Evolutionary conservation across 1,284 basidiomycete genomes (phyloP).

Genomic region (Cystobasidium slooffiae): DNA sequence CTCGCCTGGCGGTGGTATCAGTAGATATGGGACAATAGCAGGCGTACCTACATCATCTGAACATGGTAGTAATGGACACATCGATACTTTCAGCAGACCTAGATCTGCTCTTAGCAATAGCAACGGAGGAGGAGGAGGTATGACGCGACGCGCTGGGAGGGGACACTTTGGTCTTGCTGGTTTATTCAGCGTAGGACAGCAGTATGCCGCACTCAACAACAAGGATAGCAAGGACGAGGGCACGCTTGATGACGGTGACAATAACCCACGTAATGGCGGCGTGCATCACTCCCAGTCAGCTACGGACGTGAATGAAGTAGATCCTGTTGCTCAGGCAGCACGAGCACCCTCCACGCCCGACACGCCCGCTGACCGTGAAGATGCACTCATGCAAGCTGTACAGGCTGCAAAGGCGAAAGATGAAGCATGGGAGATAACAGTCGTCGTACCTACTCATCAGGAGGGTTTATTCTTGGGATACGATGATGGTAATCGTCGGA

Average conservation of each 20-base stretch:
- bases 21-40: conserved; percentile 8
- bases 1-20: not conserved
- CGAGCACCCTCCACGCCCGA: not conserved
- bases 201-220: not conserved
- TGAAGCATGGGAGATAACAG: conserved; percentile 28
- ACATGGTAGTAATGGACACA: not conserved
- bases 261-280: not conserved
- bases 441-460: conserved; percentile 1
- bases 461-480: conserved; percentile 31
- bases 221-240: not conserved
- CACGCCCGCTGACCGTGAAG: conserved; percentile 17
- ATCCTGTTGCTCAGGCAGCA: not conserved
- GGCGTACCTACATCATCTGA: conserved; percentile 9
- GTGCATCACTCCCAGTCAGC: conserved; percentile 1
- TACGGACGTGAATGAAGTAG: not conserved
- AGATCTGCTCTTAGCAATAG: conserved; percentile 7
- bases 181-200: conserved; percentile 4
- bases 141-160: not conserved
- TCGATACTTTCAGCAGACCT: not conserved
- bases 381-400: conserved; percentile 32
- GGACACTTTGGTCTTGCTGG: not conserved
- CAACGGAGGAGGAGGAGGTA: not conserved
- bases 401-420: conserved; percentile 26
- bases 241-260: no score
- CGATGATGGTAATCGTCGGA: conserved; percentile 4